Evolutionary conservation across 179 eudicot species (phyloP).

Genomic region (Spinacia oleracea): DNA sequence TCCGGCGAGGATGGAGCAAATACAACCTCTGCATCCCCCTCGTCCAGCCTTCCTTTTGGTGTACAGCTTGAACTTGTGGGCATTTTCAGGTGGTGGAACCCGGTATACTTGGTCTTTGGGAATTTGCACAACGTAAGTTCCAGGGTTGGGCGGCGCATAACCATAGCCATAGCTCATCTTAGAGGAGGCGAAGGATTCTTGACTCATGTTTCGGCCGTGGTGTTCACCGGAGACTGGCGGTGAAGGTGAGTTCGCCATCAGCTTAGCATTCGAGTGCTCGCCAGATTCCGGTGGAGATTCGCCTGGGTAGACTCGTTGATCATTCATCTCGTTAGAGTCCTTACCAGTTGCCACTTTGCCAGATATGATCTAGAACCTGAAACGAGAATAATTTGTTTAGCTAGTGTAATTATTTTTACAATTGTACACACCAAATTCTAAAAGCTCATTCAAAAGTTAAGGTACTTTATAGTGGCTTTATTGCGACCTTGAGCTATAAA

Average conservation of each 20-base stretch:
- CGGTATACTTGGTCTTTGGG: slow-evolving; percentile 80
- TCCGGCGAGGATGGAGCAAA: slow-evolving; percentile 40
- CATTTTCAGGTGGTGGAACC: slow-evolving; percentile 75
- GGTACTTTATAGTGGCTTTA: too few relatives aligned
- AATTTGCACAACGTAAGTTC: slow-evolving; percentile 69
- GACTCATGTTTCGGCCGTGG: slow-evolving; percentile 39
- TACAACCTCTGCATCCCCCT: slow-evolving; percentile 51
- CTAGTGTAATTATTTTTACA: background rate
- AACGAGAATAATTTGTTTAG: background rate
- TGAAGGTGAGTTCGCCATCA: slow-evolving; percentile 23
- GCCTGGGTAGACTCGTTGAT: slow-evolving; percentile 36
- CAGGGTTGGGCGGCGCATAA: slow-evolving; percentile 53
- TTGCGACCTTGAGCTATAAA: too few relatives aligned
- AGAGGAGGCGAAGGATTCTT: slow-evolving; percentile 44
- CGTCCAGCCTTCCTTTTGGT: slow-evolving; percentile 30
- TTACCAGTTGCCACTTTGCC: background rate
- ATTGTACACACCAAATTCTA: background rate
- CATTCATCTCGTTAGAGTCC: slow-evolving; percentile 25
- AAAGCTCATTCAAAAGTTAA: background rate
- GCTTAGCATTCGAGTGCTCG: slow-evolving; percentile 29
- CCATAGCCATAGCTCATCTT: slow-evolving; percentile 39
- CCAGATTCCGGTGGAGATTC: slow-evolving; percentile 35
- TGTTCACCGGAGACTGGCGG: slow-evolving; percentile 34
- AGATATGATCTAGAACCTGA: background rate
- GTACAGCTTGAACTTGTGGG: slow-evolving; percentile 42